Evolutionary conservation across 1,284 basidiomycete species (phyloP).

Genomic region (Irpex sp.): DNA sequence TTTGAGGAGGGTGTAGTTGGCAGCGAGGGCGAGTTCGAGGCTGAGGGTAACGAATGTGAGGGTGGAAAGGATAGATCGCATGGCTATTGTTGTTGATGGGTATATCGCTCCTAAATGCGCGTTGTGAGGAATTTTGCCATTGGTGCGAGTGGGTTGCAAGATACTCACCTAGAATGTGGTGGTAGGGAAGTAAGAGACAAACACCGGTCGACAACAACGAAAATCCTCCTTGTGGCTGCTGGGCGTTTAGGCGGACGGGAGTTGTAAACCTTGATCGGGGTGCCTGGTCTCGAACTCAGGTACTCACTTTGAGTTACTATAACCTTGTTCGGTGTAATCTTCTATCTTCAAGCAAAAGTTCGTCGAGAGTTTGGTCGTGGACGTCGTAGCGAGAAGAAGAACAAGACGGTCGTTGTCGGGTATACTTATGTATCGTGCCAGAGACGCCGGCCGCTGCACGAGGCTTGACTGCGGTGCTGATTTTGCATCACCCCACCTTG

Average conservation of each 20-base stretch:
- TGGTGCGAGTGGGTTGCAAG: not conserved
- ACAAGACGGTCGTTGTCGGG: not conserved
- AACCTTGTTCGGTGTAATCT: not conserved
- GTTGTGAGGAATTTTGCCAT: not conserved
- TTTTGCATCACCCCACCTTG: too few species aligned
- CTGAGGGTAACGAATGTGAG: slow-evolving; percentile 7
- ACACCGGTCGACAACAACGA: not conserved
- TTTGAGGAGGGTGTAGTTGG: slow-evolving; percentile 33
- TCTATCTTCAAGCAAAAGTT: not conserved
- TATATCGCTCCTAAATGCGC: not conserved
- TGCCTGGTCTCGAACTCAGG: not conserved
- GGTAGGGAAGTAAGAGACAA: not conserved
- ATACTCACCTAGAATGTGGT: not conserved
- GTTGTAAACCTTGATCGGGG: not conserved
- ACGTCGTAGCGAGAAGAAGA: not conserved
- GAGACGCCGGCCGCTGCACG: not conserved
- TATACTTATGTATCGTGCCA: not conserved
- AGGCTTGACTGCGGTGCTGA: not conserved
- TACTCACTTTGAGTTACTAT: not conserved
- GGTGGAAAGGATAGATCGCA: slow-evolving; percentile 8
- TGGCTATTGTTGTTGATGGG: not conserved
- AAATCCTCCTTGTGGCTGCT: not conserved
- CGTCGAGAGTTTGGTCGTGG: not conserved
- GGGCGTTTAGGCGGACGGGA: not conserved
- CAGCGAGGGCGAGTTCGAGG: slow-evolving; percentile 4